Conservation (phyloP, 208 protist genomes). For the Leishmania major region DNA sequence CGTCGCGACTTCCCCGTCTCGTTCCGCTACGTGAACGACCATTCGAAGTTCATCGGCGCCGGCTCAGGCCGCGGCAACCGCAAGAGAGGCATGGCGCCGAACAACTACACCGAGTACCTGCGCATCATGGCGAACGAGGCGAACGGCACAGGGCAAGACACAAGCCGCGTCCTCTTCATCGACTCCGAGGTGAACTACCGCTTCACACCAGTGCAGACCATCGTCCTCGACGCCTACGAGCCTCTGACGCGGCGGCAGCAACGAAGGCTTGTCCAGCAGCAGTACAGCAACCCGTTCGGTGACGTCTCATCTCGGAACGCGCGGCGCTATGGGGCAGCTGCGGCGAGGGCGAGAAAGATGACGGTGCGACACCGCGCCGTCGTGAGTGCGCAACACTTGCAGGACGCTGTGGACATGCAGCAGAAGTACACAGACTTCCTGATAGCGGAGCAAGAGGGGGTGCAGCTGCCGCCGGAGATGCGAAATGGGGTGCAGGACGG, state of each 20-base stretch:
- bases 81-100: slow-evolving; percentile 29
- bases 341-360: slow-evolving; percentile 16
- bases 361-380: slow-evolving; percentile 22
- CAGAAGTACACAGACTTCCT: slow-evolving; percentile 20
- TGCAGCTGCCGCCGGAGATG: neutral
- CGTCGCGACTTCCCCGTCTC: slow-evolving; percentile 52
- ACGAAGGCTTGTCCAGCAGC: slow-evolving; percentile 28
- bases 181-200: slow-evolving; percentile 87
- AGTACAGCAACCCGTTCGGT: slow-evolving; percentile 27
- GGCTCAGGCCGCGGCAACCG: slow-evolving; percentile 29
- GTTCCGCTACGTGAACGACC: slow-evolving; percentile 51
- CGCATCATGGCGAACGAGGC: slow-evolving; percentile 34
- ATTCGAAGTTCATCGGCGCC: slow-evolving; percentile 31
- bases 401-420: slow-evolving; percentile 20
- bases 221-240: slow-evolving; percentile 74
- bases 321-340: slow-evolving; percentile 24
- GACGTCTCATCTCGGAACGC: slow-evolving; percentile 11
- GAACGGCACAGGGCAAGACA: slow-evolving; percentile 28
- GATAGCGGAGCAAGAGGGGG: slow-evolving; percentile 15
- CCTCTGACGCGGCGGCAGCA: slow-evolving; percentile 48
- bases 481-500: neutral
- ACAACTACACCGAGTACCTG: slow-evolving; percentile 74
- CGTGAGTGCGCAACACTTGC: slow-evolving; percentile 10
- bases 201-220: slow-evolving; percentile 61
- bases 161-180: slow-evolving; percentile 74